Base-by-base conservation (phyloP, 768 basidiomycete genomes). In the Amanita pseudoporphyria region DNA sequence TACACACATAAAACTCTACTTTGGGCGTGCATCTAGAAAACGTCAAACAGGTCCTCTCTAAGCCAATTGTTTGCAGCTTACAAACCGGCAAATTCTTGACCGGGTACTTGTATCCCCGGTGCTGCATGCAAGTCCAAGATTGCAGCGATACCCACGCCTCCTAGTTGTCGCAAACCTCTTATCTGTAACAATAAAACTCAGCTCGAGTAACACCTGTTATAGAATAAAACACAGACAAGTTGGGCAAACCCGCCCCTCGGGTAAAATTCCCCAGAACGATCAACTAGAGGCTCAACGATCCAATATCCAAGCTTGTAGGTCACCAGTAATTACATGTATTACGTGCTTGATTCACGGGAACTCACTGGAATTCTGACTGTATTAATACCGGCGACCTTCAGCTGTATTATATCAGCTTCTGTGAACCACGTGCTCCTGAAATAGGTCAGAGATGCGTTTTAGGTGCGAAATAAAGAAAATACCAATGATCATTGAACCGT, bases 331-430 rank as follows among this genome's bases (percentile, higher is more conserved):
- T 42, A 35, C 7, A 16, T 26, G 48, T 22, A 48, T n/a, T n/a
- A n/a, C n/a, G n/a, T n/a, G n/a, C n/a, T n/a, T n/a, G n/a, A n/a
- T n/a, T n/a, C n/a, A n/a, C n/a, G n/a, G n/a, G n/a, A 47, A 57
- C 80, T 52, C 56, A 86, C 85, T 1, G 87, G 87, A 56, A 89
- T 69, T 30, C 87, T n/a, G n/a, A n/a, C n/a, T n/a, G 84, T 84
- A 57, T 90, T 89, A 54, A 89, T 79, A 3, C 82, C 82, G 1
- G 69, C 67, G 3, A 54, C 63, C 13, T 61, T 64, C 9, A 90
- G 65, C n/a, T 70, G 57, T 42, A 77, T 49, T 13, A 88, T 81
- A 52, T 89, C 76, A 1, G 62, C 45, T 52, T 84, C 67, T 6
- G 69, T 82, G 61, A 90, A 87, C 87, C 87, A 90, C 0, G 79